Percentiles rank a stretch among this genome's conserved stretches.
These are phyloP conservation scores for Acacia confusa DNA, from an alignment of 306 rosid species.

Conservation along the genomic window DNA sequence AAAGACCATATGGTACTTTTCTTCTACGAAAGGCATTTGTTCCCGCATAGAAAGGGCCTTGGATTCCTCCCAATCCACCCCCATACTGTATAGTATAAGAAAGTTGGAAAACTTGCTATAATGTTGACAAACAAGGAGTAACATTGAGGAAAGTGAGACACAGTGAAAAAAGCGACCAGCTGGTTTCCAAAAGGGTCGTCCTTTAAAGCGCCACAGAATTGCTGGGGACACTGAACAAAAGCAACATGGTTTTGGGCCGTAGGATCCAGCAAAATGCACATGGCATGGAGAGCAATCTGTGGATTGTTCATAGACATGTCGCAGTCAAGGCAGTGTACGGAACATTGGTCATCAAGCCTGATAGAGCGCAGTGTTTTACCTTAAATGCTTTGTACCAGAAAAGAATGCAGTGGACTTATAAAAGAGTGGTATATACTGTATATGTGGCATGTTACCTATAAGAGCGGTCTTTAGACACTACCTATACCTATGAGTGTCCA, in stretches of 20 bases:
- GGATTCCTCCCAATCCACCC: conserved; percentile 53
- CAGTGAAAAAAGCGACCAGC: conserved; percentile 24
- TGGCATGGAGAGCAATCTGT: conserved; percentile 43
- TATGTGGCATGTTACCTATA: too few species aligned
- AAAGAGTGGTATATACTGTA: too few species aligned
- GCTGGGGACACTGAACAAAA: conserved; percentile 56
- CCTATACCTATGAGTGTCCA: too few species aligned
- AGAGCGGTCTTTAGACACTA: too few species aligned
- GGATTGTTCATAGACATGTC: conserved; percentile 49
- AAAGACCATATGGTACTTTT: conserved; percentile 63
- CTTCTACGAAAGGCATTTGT: conserved; percentile 64
- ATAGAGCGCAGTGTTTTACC: too few species aligned
- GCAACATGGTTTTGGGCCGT: conserved; percentile 48
- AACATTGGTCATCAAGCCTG: conserved; percentile 73
- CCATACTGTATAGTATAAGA: conserved; percentile 27
- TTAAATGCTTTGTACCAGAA: too few species aligned
- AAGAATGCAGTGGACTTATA: too few species aligned
- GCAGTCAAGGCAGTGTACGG: conserved; percentile 69
- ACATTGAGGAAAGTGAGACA: neutral
- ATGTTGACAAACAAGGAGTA: neutral
- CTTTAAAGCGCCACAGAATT: conserved; percentile 52
- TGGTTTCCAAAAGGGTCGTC: conserved; percentile 83
- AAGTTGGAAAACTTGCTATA: neutral
- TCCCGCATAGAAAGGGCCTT: conserved; percentile 54
- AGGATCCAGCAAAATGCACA: conserved; percentile 55